Evolutionary conservation across 83 land plant species (phyloP).

Genomic region (Picea engelmannii): DNA sequence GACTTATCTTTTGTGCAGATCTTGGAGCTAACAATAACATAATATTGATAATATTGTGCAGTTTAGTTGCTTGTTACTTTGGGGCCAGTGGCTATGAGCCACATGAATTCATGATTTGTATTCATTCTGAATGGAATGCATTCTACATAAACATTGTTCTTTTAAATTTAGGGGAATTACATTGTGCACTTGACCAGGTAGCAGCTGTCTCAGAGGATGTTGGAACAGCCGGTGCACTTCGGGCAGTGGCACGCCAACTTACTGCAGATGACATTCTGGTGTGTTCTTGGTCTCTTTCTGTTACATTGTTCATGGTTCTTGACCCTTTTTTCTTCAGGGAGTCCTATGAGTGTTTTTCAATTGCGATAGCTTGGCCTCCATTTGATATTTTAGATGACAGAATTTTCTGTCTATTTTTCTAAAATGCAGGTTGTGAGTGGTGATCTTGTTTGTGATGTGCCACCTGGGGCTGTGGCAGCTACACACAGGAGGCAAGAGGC

Average conservation of each 20-base stretch:
- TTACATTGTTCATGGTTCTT: slow-evolving; percentile 5
- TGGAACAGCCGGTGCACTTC: slow-evolving; percentile 94
- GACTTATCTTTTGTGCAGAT: no score
- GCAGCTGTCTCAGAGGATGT: slow-evolving; percentile 83
- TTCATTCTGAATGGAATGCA: neutral
- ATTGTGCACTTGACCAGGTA: slow-evolving; percentile 48
- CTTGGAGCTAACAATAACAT: no score
- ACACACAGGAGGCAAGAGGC: slow-evolving; percentile 89
- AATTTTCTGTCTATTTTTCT: neutral
- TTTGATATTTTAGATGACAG: neutral
- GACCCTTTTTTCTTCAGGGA: neutral
- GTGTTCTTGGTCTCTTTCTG: neutral
- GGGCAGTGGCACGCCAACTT: slow-evolving; percentile 65
- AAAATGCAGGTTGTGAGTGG: slow-evolving; percentile 83
- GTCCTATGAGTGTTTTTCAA: neutral
- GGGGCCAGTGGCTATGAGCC: no score
- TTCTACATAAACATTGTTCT: neutral
- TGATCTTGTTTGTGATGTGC: slow-evolving; percentile 91
- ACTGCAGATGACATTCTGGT: slow-evolving; percentile 89
- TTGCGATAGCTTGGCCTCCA: neutral
- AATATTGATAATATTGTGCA: no score
- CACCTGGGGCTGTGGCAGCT: slow-evolving; percentile 95
- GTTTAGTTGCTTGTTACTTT: no score
- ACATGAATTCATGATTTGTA: neutral
- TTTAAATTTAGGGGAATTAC: neutral